These are phyloP conservation scores for Groenewaldozyma tartarivorans DNA, from an alignment of 805 yeast species.

Conservation along the genomic window DNA sequence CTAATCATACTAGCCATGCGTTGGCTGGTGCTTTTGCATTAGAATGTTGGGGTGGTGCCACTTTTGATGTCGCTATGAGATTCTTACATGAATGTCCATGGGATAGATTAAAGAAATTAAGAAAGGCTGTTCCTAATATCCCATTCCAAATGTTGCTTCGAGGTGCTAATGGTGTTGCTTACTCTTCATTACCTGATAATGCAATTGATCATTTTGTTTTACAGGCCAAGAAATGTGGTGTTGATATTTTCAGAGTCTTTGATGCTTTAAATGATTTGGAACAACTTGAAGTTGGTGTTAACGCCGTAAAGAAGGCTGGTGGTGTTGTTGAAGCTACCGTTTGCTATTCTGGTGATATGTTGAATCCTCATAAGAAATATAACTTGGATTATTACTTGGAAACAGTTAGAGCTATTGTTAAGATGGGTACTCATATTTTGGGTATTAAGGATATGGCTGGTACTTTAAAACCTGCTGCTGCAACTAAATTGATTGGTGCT, in stretches of 20 bases:
- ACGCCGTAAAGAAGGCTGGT: constrained; percentile 95
- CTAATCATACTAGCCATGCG: constrained; percentile 89
- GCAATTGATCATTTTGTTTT: constrained; percentile 95
- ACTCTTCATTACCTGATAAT: constrained; percentile 94
- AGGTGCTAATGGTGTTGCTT: constrained; percentile 99
- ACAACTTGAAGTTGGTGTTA: constrained; percentile 94
- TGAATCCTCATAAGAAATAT: constrained; percentile 91
- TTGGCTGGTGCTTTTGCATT: constrained; percentile 84
- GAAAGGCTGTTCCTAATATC: constrained; percentile 90
- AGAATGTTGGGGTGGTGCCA: constrained; percentile 99
- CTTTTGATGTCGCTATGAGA: constrained; percentile 97
- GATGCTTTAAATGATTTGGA: constrained; percentile 96
- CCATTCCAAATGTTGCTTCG: constrained; percentile 99
- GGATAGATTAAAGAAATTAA: constrained; percentile 83
- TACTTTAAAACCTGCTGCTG: constrained; percentile 93
- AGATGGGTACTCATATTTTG: constrained; percentile 90
- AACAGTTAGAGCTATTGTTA: constrained; percentile 74
- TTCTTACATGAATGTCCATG: constrained; percentile 98
- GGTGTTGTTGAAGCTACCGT: constrained; percentile 98
- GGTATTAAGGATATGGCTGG: constrained; percentile 99
- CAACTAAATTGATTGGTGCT: constrained; percentile 65
- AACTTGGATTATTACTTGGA: constrained; percentile 81
- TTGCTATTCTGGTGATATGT: constrained; percentile 98
- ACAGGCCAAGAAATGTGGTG: constrained; percentile 93
- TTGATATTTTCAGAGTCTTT: constrained; percentile 94